Conservation (phyloP, 179 eudicot species). For the Camellia oleifera region DNA sequence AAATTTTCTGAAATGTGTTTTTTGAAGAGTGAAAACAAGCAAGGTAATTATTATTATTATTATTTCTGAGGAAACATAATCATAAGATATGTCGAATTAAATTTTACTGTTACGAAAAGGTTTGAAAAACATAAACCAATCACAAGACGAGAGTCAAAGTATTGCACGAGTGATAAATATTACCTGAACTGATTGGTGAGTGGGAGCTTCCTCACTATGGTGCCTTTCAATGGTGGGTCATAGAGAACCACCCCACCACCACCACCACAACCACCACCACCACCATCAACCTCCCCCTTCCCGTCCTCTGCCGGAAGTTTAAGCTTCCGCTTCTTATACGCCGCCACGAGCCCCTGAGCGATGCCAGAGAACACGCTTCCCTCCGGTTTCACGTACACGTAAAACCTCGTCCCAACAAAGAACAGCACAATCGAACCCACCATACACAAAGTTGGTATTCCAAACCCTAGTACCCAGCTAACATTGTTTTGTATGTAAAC, state of each 20-base stretch:
- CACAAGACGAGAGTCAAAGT: neutral
- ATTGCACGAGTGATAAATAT: neutral
- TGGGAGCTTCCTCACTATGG: slow-evolving; percentile 36
- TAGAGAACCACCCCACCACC: slow-evolving; percentile 15
- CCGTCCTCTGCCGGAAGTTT: slow-evolving; percentile 21
- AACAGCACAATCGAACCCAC: slow-evolving; percentile 48
- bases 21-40: too few species aligned
- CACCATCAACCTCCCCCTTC: slow-evolving; percentile 8
- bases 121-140: too few species aligned
- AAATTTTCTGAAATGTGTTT: too few species aligned
- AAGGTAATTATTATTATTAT: too few species aligned
- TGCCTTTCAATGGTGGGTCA: slow-evolving; percentile 39
- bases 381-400: slow-evolving; percentile 50
- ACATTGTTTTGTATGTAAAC: slow-evolving; percentile 51
- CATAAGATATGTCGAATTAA: too few species aligned
- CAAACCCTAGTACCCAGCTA: slow-evolving; percentile 67
- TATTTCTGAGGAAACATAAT: too few species aligned
- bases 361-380: slow-evolving; percentile 65
- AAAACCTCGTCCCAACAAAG: slow-evolving; percentile 43
- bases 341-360: slow-evolving; percentile 50
- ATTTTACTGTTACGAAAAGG: too few species aligned
- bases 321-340: slow-evolving; percentile 43
- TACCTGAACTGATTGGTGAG: slow-evolving; percentile 53
- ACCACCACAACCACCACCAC: neutral
- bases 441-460: slow-evolving; percentile 54